Evolutionary conservation across 1,284 basidiomycete species (phyloP).

Genomic region (Leccinum solheimii): DNA sequence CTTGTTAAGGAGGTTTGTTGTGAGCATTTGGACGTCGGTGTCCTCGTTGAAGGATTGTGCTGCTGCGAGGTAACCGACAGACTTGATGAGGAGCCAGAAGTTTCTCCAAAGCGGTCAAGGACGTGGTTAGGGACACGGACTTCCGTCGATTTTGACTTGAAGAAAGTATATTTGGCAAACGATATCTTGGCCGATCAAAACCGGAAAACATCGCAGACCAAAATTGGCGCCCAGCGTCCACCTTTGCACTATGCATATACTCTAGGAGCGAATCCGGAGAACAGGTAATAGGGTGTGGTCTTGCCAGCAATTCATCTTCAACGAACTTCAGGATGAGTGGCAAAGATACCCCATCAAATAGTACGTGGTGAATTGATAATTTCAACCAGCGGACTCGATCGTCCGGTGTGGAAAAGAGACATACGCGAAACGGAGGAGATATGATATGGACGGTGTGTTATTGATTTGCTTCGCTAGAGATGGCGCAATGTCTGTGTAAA

Average conservation of each 20-base stretch:
- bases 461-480: constrained; percentile 40
- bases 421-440: constrained; percentile 39
- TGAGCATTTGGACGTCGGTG: constrained; percentile 96
- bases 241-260: constrained; percentile 34
- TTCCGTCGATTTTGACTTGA: constrained; percentile 22
- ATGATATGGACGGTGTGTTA: constrained; percentile 28
- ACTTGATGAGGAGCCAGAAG: constrained; percentile 39
- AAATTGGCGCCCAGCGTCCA: constrained; percentile 35
- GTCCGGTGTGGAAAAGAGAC: constrained; percentile 26
- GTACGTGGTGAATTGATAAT: constrained; percentile 49
- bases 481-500: constrained; percentile 35
- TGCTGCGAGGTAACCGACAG: constrained; percentile 94
- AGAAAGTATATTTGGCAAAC: constrained; percentile 16
- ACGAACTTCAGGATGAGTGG: constrained; percentile 43
- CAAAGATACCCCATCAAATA: constrained; percentile 50
- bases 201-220: constrained; percentile 39
- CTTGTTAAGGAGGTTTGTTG: constrained; percentile 98
- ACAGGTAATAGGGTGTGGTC: constrained; percentile 20
- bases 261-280: constrained; percentile 36
- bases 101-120: constrained; percentile 35
- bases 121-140: constrained; percentile 26
- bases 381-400: constrained; percentile 27
- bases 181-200: constrained; percentile 36
- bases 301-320: constrained; percentile 36
- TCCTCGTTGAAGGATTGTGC: constrained; percentile 90